Base-by-base conservation (phyloP, 176 grass and related monocot species). In the Aegilops bicornis region DNA sequence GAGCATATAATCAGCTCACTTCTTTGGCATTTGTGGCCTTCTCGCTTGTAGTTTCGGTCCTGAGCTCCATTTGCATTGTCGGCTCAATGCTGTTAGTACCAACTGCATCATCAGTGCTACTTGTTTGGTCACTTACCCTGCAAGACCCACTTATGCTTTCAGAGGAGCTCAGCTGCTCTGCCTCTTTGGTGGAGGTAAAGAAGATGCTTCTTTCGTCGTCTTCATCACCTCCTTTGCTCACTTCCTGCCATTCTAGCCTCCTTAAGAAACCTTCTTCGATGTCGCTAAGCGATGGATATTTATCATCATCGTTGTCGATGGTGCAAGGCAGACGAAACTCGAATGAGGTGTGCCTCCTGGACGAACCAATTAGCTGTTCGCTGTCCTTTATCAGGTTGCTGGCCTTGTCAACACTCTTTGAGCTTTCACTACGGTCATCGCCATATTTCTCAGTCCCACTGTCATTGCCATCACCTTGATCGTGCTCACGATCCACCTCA, bases 241-340 rank as follows among this genome's bases (percentile, higher is more conserved):
- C 50, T 15, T 59, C 69, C 60, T 91, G 89, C 74, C 78, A 91
- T 76, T 96, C 91, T 71, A 91, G 48, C 84, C 77, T 90, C 81
- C 90, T 91, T 79, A 96, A 50, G 84, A 91, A 93, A 86, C 89
- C 89, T 77, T 91, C 91, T 85, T 96, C 91, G 35, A 96, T 96
- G 25, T 93, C 91, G 67, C 87, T 80, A 10, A 91, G 88, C 4
- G 69, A 79, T 0, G 65, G 63, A 30, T 59, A 59, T 9, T 59
- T 59, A 9, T 80, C 69, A 10, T 89, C 84, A 8, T 84, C 48
- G 1, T 43, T 61, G 35, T 77, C 20, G 45, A 80, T 81, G 40
- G 69, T 72, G 60, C 29, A 80, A 54, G 76, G 84, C 14, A 81
- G 8, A 64, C 69, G 81, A 1, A 16, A 81, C 65, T 87, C 76